Percentiles rank a stretch among this genome's conserved stretches.
Evolutionary conservation across 2,329 filamentous ascomycete genomes (phyloP).

Genomic region (Sporothrix pseudoabietina): DNA sequence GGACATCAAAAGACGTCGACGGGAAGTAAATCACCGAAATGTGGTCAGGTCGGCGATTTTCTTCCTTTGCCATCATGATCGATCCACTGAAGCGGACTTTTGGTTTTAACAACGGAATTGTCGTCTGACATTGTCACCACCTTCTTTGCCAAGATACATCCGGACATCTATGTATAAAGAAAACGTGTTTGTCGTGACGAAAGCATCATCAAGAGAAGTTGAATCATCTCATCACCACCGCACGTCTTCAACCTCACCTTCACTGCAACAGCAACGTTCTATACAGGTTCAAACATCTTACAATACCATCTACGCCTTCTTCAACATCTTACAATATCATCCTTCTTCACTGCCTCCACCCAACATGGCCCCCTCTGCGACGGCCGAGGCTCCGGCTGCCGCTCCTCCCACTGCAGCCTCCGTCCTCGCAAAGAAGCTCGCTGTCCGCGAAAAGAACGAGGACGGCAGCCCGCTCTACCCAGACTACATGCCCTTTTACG

Average conservation of each 20-base stretch:
- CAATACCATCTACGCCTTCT: not conserved
- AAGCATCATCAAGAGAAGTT: not conserved
- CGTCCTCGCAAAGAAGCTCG: conserved; percentile 16
- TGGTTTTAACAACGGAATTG: not conserved
- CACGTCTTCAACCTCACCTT: not conserved
- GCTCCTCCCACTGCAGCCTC: conserved; percentile 1
- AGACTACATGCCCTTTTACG: conserved; percentile 25
- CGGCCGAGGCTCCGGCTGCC: not conserved
- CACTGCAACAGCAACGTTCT: not conserved
- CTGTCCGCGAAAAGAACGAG: conserved; percentile 19
- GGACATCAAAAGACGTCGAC: not conserved
- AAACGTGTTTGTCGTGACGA: conserved; percentile 6
- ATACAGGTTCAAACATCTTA: not conserved
- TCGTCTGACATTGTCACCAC: not conserved
- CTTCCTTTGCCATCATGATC: not conserved
- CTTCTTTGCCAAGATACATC: not conserved
- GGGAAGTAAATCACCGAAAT: not conserved
- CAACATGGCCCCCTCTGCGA: conserved; percentile 23
- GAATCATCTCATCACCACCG: not conserved
- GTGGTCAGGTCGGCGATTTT: not conserved
- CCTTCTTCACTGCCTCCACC: not conserved
- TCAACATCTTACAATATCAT: too few species aligned
- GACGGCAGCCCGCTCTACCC: conserved; percentile 26
- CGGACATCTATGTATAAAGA: conserved; percentile 8
- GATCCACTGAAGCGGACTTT: not conserved